A percentile compares a stretch with the other conserved stretches of the same genome.
Conservation (phyloP, 2,329 filamentous ascomycete species). For the Botrytis porri region DNA sequence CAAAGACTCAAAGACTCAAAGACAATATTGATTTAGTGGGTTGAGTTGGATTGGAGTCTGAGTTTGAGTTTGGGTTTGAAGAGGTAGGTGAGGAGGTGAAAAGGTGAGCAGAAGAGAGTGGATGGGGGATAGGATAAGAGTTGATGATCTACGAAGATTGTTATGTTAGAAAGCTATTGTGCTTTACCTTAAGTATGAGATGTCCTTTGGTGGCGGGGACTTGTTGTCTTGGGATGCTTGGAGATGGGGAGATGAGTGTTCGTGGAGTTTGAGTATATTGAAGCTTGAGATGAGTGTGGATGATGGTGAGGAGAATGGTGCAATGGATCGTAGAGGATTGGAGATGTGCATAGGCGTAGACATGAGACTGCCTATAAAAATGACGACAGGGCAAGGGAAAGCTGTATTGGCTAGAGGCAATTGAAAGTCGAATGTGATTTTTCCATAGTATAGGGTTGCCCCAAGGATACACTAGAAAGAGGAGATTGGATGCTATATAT, state of each 20-base stretch:
- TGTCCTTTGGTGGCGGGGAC: not conserved
- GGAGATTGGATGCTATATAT: not conserved
- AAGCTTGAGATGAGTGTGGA: not conserved
- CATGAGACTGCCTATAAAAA: not conserved
- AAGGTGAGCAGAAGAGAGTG: not conserved
- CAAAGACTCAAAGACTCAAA: not conserved
- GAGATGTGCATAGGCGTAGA: not conserved
- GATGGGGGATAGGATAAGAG: too few species aligned
- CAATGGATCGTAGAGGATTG: not conserved
- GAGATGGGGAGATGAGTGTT: rapidly evolving
- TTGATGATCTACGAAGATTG: not conserved
- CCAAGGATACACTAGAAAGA: not conserved
- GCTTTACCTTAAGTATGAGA: not conserved
- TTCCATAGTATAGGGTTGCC: not conserved
- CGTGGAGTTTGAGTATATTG: not conserved
- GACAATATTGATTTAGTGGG: not conserved
- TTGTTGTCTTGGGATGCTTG: not conserved
- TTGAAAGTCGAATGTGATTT: not conserved
- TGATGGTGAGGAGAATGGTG: not conserved
- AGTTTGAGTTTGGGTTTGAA: too few species aligned
- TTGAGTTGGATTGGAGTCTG: not conserved
- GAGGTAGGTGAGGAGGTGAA: too few species aligned
- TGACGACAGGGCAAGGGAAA: not conserved
- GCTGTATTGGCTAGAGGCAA: not conserved
- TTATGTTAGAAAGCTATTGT: not conserved